These are phyloP conservation scores for Phytophthora podocarpi DNA, from an alignment of 352 stramenopile species.

Conservation along the genomic window DNA sequence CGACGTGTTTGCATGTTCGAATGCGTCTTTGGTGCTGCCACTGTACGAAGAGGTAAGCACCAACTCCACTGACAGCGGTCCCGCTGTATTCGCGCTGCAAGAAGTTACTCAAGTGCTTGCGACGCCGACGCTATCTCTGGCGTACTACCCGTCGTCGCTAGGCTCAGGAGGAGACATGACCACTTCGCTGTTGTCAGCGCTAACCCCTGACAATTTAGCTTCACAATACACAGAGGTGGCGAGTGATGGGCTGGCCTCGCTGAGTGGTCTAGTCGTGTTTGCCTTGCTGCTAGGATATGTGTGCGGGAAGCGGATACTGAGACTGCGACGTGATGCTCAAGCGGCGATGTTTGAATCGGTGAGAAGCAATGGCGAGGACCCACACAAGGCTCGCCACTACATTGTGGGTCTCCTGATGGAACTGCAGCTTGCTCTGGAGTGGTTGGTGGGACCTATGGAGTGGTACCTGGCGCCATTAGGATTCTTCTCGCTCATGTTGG, in stretches of 20 bases:
- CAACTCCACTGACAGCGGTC: constrained; percentile 27
- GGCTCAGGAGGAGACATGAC: constrained; percentile 12
- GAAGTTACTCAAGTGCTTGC: constrained; percentile 35
- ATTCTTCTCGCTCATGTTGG: constrained; percentile 43
- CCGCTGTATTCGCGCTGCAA: constrained; percentile 40
- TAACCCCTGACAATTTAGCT: constrained; percentile 17
- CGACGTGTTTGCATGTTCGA: constrained; percentile 48
- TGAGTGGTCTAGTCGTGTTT: constrained; percentile 17
- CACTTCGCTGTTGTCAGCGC: constrained; percentile 6
- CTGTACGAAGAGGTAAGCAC: constrained; percentile 35
- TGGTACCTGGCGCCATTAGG: constrained; percentile 39
- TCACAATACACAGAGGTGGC: not conserved
- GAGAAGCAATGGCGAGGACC: constrained; percentile 10
- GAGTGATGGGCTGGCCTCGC: constrained; percentile 6
- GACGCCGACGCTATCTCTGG: not conserved
- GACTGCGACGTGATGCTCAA: constrained; percentile 27
- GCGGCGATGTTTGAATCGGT: constrained; percentile 29
- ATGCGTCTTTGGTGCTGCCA: constrained; percentile 43
- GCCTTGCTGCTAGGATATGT: constrained; percentile 12
- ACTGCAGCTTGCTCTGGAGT: constrained; percentile 56
- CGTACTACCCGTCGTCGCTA: constrained; percentile 37
- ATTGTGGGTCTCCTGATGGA: constrained; percentile 50
- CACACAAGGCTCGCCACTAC: constrained; percentile 39
- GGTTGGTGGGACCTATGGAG: constrained; percentile 42
- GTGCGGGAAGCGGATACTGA: constrained; percentile 20